Base-by-base conservation (phyloP, 805 yeast species). In the Teunomyces atbi region DNA sequence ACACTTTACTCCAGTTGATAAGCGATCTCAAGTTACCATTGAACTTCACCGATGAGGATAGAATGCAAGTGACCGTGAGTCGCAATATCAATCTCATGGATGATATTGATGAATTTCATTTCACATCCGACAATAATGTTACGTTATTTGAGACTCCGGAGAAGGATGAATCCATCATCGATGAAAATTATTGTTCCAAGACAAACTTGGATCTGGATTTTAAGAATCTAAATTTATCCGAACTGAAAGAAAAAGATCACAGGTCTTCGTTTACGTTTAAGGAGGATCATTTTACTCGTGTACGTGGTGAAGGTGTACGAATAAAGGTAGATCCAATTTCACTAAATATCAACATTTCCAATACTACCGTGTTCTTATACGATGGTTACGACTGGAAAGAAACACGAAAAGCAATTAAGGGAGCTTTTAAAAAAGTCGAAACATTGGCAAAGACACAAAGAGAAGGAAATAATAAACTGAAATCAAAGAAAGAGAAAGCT, bases 381-480 rank as follows among this genome's bases (percentile, higher is more conserved):
- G 99, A 94, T 67, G 99, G 99, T 0, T 94, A 84, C 59, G 98
- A 94, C 56, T 90, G 97, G 95, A 78, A 77, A 45, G 79, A 80
- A 36, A 89, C 98, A 0, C 75, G 96, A 47, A 73, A 71, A 19
- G 73, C 83, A 0, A 83, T 94, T 23, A 69, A 73, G 8, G 77
- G 75, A n/a, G 86, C 88, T 0, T 83, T 91, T 0, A 77, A 77
- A 45, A 66, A 78, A 8, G 78, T 89, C 6, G 89, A 84, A 53
- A 12, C 26, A 5, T 21, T 21, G 36, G 36, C 34, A 5, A 73
- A 69, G 35, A 83, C 77, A 2, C 51, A 55, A n/a, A 62, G 64
- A 21, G 63, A 62, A 18, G 52, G 59, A 44, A 41, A 54, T 36
- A 56, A 57, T 13, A 20, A 38, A 44, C 18, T 10, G 36, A 51